These are phyloP conservation scores for Candida golubevii DNA, from an alignment of 805 yeast species.

Conservation along the genomic window DNA sequence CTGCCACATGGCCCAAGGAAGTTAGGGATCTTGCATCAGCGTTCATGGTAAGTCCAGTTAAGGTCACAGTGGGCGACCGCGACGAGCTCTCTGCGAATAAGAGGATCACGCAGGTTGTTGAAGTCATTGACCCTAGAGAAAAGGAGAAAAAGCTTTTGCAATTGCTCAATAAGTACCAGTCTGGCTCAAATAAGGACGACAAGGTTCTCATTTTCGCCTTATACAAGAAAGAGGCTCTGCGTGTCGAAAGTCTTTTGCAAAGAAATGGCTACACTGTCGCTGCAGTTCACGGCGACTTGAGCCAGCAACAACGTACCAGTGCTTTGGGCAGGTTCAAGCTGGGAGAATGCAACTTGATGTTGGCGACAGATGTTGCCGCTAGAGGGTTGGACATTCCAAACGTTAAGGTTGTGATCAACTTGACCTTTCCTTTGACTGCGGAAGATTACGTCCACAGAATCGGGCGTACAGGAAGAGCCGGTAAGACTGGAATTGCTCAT, in stretches of 20 bases:
- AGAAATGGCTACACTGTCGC: constrained; percentile 77
- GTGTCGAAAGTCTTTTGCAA: constrained; percentile 74
- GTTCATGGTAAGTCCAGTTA: constrained; percentile 82
- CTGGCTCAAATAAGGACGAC: constrained; percentile 61
- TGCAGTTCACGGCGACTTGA: constrained; percentile 93
- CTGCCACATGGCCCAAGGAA: constrained; percentile 99
- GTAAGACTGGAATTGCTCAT: constrained; percentile 90
- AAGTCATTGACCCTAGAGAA: constrained; percentile 71
- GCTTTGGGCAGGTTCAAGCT: constrained; percentile 82
- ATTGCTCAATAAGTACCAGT: constrained; percentile 68
- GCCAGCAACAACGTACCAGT: constrained; percentile 85
- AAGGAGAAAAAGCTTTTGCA: constrained; percentile 76
- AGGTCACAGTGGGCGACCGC: constrained; percentile 88
- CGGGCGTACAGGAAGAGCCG: constrained; percentile 98
- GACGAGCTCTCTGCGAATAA: constrained; percentile 94
- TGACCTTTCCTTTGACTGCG: constrained; percentile 93
- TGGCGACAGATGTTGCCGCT: constrained; percentile 98
- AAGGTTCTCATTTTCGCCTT: constrained; percentile 89
- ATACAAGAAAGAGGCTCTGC: constrained; percentile 93
- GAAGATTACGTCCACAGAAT: constrained; percentile 97
- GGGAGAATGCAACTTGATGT: constrained; percentile 68
- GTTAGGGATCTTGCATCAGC: constrained; percentile 87
- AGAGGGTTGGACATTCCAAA: constrained; percentile 97
- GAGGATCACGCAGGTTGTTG: constrained; percentile 89
- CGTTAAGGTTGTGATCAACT: constrained; percentile 89